These are phyloP conservation scores for Aspergillus bertholletiae DNA, from an alignment of 495 filamentous ascomycete species.

Conservation along the genomic window DNA sequence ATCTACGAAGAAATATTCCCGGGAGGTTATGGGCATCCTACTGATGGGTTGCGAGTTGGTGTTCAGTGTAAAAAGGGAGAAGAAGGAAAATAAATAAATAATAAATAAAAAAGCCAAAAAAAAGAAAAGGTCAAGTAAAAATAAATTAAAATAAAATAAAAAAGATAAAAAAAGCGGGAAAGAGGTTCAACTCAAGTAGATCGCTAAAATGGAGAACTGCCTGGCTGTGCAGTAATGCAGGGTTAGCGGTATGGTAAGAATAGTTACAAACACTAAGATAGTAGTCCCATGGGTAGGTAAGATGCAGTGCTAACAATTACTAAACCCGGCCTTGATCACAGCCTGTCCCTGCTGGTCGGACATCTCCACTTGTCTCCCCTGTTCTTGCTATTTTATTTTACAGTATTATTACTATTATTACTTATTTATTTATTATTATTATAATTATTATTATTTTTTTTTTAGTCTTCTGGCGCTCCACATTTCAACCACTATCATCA, in stretches of 20 bases:
- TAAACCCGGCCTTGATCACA: conserved; percentile 13
- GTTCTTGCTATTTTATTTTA: conserved; percentile 2
- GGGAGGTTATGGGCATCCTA: no score
- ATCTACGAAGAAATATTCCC: no score
- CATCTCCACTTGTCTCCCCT: conserved; percentile 12
- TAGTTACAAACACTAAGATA: not conserved
- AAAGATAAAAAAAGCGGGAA: not conserved
- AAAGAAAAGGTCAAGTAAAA: not conserved
- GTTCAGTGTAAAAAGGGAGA: no score
- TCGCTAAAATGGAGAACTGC: not conserved
- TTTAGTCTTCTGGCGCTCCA: conserved; percentile 14
- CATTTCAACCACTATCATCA: conserved; percentile 17
- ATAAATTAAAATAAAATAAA: not conserved
- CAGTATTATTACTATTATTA: not conserved
- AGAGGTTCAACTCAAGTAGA: not conserved
- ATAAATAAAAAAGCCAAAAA: conserved; percentile 5
- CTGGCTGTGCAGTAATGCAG: conserved; percentile 7
- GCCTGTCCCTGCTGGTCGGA: conserved; percentile 14
- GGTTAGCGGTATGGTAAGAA: conserved; percentile 8
- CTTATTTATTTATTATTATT: conserved; percentile 4
- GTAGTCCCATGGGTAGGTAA: not conserved
- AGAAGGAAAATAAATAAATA: no score
- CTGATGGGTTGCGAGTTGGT: no score
- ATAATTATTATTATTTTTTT: conserved; percentile 3
- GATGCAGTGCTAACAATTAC: not conserved